A percentile compares a stretch with the other conserved stretches of the same genome.
Evolutionary conservation across 2,329 filamentous ascomycete genomes (phyloP).

Genomic region (Scedosporium aurantiacum): DNA sequence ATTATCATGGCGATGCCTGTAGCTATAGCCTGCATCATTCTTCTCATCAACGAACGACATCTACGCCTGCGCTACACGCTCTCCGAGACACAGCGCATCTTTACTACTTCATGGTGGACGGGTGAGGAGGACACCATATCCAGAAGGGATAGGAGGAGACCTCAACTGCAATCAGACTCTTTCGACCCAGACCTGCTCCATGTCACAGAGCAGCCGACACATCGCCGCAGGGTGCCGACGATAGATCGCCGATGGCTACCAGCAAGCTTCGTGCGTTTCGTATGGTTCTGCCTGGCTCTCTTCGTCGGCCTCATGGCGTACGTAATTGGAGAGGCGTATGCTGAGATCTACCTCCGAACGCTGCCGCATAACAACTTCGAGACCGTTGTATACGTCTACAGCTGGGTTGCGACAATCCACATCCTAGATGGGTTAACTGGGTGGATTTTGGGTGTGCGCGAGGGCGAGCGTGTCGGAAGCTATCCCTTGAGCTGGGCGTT

Average conservation of each 20-base stretch:
- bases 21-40: constrained; percentile 52
- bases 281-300: constrained; percentile 58
- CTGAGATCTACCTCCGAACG: constrained; percentile 56
- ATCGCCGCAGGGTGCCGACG: constrained; percentile 17
- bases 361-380: constrained; percentile 55
- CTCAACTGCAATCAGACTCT: constrained; percentile 8
- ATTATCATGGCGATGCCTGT: constrained; percentile 59
- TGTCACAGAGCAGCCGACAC: constrained; percentile 11
- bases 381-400: constrained; percentile 59
- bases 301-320: constrained; percentile 54
- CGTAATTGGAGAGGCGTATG: constrained; percentile 57
- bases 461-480: constrained; percentile 56
- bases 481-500: constrained; percentile 63
- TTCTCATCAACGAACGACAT: constrained; percentile 53
- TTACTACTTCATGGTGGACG: constrained; percentile 56
- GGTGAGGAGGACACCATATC: constrained; percentile 40
- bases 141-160: constrained; percentile 30
- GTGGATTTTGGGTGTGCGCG: constrained; percentile 54
- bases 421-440: constrained; percentile 53
- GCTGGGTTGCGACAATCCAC: constrained; percentile 57
- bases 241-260: constrained; percentile 47
- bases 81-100: constrained; percentile 57
- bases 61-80: constrained; percentile 48
- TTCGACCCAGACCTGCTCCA: constrained; percentile 10
- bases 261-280: constrained; percentile 55